These are phyloP conservation scores for Chalciporus pseudorubinellus DNA, from an alignment of 768 basidiomycete genomes.

Conservation along the genomic window DNA sequence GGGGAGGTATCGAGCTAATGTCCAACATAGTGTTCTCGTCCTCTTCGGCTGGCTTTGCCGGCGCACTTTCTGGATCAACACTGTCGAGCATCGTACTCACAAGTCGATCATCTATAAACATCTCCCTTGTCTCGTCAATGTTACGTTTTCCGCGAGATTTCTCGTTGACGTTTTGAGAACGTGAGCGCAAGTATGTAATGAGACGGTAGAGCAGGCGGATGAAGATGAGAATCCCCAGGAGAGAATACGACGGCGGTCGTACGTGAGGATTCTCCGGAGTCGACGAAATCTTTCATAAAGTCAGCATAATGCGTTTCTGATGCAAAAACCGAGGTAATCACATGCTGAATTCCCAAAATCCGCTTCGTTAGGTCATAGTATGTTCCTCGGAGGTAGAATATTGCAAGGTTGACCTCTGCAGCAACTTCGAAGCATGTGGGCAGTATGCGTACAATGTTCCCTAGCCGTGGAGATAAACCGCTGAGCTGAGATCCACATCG, in stretches of 20 bases:
- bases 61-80: slow-evolving; percentile 50
- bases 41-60: slow-evolving; percentile 60
- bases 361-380: slow-evolving; percentile 75
- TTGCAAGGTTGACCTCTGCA: slow-evolving; percentile 71
- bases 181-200: slow-evolving; percentile 41
- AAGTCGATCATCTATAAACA: slow-evolving; percentile 58
- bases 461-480: slow-evolving; percentile 32
- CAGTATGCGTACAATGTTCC: slow-evolving; percentile 33
- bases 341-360: slow-evolving; percentile 66
- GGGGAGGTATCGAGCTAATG: slow-evolving; percentile 50
- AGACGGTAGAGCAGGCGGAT: slow-evolving; percentile 65
- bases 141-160: slow-evolving; percentile 37
- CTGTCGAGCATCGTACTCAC: slow-evolving; percentile 55
- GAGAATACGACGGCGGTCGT: slow-evolving; percentile 81
- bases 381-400: slow-evolving; percentile 78
- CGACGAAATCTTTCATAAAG: slow-evolving; percentile 59
- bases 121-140: slow-evolving; percentile 34
- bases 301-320: not conserved
- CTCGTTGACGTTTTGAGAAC: slow-evolving; percentile 15
- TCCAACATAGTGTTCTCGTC: slow-evolving; percentile 69
- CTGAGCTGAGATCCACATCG: slow-evolving; percentile 44
- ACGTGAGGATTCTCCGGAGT: slow-evolving; percentile 67
- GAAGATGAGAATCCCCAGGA: slow-evolving; percentile 72
- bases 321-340: slow-evolving; percentile 30
- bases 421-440: slow-evolving; percentile 55